These are phyloP conservation scores for Quercus suber DNA, from an alignment of 306 rosid genomes.

Conservation along the genomic window DNA sequence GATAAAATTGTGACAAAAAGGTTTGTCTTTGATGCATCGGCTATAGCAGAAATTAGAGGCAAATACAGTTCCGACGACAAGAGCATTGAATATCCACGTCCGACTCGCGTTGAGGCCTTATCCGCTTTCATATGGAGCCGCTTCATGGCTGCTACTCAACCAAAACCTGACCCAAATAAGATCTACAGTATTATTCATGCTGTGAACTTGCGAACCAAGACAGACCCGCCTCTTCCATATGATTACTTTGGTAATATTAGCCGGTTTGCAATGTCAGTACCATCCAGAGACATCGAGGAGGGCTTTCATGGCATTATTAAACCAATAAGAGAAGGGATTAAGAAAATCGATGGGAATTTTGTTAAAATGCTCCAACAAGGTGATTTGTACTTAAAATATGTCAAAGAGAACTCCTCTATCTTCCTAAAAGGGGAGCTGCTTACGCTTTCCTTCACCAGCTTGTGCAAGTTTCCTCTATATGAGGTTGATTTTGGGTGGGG, in stretches of 20 bases:
- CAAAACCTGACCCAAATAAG: neutral
- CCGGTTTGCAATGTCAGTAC: neutral
- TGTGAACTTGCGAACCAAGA: conserved; percentile 32
- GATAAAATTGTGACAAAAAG: conserved; percentile 14
- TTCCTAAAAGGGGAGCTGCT: neutral
- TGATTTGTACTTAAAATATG: neutral
- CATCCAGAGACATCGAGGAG: neutral
- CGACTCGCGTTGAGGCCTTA: conserved; percentile 7
- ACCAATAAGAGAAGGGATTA: conserved; percentile 13
- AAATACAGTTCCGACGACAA: neutral
- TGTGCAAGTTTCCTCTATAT: conserved; percentile 8
- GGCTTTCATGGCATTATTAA: conserved; percentile 3
- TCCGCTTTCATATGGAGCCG: conserved; percentile 43
- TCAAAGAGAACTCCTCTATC: neutral
- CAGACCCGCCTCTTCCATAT: conserved; percentile 32
- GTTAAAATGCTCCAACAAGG: conserved; percentile 3
- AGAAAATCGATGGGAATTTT: conserved; percentile 3
- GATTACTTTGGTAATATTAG: conserved; percentile 29
- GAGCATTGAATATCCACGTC: neutral
- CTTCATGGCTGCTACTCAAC: conserved; percentile 1
- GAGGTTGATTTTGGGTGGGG: conserved; percentile 46
- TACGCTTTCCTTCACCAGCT: conserved; percentile 1
- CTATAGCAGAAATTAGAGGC: neutral
- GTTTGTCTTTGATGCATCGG: conserved; percentile 14
- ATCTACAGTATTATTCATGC: conserved; percentile 18